A percentile compares a stretch with the other conserved stretches of the same genome.
These are phyloP conservation scores for Flaveria robusta DNA, from an alignment of 129 eudicot genomes.

Conservation along the genomic window DNA sequence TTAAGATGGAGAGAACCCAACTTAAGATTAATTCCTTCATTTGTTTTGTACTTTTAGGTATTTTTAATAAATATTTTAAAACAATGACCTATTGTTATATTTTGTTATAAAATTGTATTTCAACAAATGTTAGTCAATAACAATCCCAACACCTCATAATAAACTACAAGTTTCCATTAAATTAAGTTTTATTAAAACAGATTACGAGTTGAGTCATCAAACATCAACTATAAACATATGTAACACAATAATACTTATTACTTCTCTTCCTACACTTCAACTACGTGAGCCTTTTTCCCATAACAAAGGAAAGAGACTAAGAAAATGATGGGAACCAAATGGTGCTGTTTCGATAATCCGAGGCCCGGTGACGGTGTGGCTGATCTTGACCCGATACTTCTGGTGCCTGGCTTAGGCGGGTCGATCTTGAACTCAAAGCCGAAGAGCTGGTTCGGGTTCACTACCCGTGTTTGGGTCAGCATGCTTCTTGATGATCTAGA, in stretches of 20 bases:
- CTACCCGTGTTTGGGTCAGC: constrained; percentile 87
- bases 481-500: constrained; percentile 76
- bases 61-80: too few relatives aligned
- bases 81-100: too few relatives aligned
- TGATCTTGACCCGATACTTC: constrained; percentile 75
- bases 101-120: too few relatives aligned
- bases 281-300: constrained; percentile 22
- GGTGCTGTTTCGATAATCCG: constrained; percentile 45
- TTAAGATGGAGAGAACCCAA: too few relatives aligned
- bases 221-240: too few relatives aligned
- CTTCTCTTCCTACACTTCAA: neutral
- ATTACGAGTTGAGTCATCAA: too few relatives aligned
- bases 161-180: too few relatives aligned
- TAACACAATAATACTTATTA: neutral
- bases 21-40: too few relatives aligned
- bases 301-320: constrained; percentile 12
- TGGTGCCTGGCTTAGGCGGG: constrained; percentile 83
- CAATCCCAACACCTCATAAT: too few relatives aligned
- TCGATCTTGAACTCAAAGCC: constrained; percentile 64
- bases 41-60: too few relatives aligned
- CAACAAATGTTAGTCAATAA: too few relatives aligned
- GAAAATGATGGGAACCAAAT: constrained; percentile 23
- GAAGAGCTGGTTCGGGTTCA: constrained; percentile 44
- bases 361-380: constrained; percentile 40
- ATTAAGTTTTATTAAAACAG: too few relatives aligned